phyloP scores from a whole-genome alignment of 495 filamentous ascomycete genomes.

The Penicillium atrosanguineum region DNA sequence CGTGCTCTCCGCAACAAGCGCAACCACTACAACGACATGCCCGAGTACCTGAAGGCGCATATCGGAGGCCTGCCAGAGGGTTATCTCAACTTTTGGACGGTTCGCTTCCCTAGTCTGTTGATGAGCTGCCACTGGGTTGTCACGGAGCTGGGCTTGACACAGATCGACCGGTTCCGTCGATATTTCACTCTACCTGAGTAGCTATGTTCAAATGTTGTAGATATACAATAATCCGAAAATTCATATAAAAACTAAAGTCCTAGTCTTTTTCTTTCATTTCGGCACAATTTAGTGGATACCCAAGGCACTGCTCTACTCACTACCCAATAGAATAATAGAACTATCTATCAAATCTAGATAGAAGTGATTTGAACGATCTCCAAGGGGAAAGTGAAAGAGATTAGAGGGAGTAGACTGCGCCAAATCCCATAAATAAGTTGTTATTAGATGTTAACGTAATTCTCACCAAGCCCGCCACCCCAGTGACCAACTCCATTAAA shows the following conservation, averaged over 20 bases:
- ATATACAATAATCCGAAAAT: background rate
- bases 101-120: slow-evolving; percentile 76
- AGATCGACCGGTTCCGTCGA: slow-evolving; percentile 69
- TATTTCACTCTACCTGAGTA: slow-evolving; percentile 55
- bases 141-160: slow-evolving; percentile 59
- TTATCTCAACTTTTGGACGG: slow-evolving; percentile 84
- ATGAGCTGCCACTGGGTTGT: slow-evolving; percentile 77
- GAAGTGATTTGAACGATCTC: too few relatives aligned
- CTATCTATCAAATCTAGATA: too few relatives aligned
- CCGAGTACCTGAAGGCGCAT: slow-evolving; percentile 68
- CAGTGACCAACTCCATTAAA: too few relatives aligned
- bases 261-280: too few relatives aligned
- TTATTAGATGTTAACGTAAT: too few relatives aligned
- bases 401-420: too few relatives aligned
- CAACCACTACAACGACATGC: slow-evolving; percentile 91
- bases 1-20: slow-evolving; percentile 93
- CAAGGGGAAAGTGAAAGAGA: too few relatives aligned
- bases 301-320: too few relatives aligned
- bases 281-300: too few relatives aligned
- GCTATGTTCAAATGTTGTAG: background rate
- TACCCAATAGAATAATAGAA: too few relatives aligned
- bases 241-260: background rate
- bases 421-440: too few relatives aligned
- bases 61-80: slow-evolving; percentile 81
- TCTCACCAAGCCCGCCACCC: too few relatives aligned